Evolutionary conservation across 2,329 filamentous ascomycete genomes (phyloP).

Genomic region (Clarireedia monteithiana): DNA sequence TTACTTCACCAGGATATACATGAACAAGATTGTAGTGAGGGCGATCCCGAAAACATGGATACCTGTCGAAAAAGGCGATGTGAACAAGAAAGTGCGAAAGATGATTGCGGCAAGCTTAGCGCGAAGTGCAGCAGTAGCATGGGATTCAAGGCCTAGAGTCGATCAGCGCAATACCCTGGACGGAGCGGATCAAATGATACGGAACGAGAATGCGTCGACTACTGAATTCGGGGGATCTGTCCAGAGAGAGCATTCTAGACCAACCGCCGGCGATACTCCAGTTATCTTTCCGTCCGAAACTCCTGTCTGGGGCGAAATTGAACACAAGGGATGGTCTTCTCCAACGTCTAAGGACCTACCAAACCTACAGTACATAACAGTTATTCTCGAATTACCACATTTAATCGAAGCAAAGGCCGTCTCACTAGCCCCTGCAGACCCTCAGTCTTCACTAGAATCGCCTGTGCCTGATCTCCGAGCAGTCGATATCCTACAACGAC

Average conservation of each 20-base stretch:
- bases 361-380: slow-evolving; percentile 73
- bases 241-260: slow-evolving; percentile 7
- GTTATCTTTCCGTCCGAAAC: slow-evolving; percentile 18
- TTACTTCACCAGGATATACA: slow-evolving; percentile 67
- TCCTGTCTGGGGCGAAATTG: slow-evolving; percentile 68
- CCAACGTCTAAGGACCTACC: slow-evolving; percentile 68
- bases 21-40: too few relatives aligned
- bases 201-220: slow-evolving; percentile 18
- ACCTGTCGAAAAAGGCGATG: slow-evolving; percentile 77
- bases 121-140: slow-evolving; percentile 74
- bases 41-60: slow-evolving; percentile 67
- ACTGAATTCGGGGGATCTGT: slow-evolving; percentile 4
- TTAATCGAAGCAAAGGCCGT: slow-evolving; percentile 89
- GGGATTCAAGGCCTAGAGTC: slow-evolving; percentile 64
- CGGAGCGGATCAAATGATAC: slow-evolving; percentile 25
- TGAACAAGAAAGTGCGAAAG: slow-evolving; percentile 64
- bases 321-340: slow-evolving; percentile 83
- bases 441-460: slow-evolving; percentile 32
- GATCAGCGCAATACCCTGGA: slow-evolving; percentile 26
- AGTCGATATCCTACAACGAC: slow-evolving; percentile 63
- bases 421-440: slow-evolving; percentile 62
- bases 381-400: slow-evolving; percentile 78
- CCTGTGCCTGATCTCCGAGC: slow-evolving; percentile 56
- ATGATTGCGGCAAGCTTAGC: slow-evolving; percentile 67
- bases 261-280: slow-evolving; percentile 14